These are phyloP conservation scores for Podospora anserina DNA, from an alignment of 495 filamentous ascomycete genomes.

Conservation along the genomic window DNA sequence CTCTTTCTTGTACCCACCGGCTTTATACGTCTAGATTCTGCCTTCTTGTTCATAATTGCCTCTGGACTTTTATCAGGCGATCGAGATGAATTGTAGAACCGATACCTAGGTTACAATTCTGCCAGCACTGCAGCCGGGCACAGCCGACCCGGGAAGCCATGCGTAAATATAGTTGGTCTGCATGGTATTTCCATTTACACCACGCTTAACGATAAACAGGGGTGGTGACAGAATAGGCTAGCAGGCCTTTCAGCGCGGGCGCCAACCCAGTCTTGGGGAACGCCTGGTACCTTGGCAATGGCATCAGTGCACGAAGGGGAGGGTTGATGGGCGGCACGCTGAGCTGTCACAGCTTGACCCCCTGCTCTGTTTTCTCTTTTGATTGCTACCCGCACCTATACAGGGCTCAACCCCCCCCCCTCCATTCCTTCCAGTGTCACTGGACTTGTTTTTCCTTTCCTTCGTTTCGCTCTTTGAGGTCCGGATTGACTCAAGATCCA, in stretches of 20 bases:
- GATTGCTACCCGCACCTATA: slow-evolving; percentile 1
- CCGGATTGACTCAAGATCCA: not conserved
- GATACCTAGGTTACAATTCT: not conserved
- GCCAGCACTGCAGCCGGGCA: not conserved
- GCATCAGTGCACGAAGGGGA: not conserved
- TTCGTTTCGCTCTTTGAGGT: not conserved
- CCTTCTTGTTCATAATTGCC: not conserved
- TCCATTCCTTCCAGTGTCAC: slow-evolving; percentile 1
- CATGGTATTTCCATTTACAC: not conserved
- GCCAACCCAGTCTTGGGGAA: not conserved
- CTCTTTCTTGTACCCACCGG: not conserved
- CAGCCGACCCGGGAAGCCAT: not conserved
- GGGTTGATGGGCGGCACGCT: slow-evolving; percentile 4
- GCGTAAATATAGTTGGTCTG: not conserved
- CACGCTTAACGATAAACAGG: slow-evolving; percentile 1
- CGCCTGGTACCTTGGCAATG: slow-evolving; percentile 1
- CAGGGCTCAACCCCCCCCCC: not conserved
- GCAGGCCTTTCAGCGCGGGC: not conserved
- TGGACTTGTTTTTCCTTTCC: not conserved
- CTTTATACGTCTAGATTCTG: not conserved
- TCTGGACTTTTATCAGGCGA: not conserved
- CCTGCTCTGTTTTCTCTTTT: slow-evolving; percentile 1
- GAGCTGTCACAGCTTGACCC: slow-evolving; percentile 3
- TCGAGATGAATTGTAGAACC: not conserved
- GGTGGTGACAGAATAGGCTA: not conserved